Evolutionary conservation across 768 basidiomycete genomes (phyloP).

Genomic region (Mycena olivaceomarginata): DNA sequence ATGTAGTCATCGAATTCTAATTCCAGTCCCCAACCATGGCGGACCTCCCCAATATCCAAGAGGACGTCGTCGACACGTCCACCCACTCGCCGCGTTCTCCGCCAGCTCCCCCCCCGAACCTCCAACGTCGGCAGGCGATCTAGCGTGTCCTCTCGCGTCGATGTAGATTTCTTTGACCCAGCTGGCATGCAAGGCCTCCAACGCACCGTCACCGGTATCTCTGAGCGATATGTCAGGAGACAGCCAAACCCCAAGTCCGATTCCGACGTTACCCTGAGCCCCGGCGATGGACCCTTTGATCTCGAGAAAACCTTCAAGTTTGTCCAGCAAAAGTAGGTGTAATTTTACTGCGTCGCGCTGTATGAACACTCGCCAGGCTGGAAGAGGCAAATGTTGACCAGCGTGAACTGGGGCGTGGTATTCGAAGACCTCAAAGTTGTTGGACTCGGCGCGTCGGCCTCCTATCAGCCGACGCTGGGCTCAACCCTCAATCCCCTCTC

Average conservation of each 20-base stretch:
- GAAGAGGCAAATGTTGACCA: conserved; percentile 53
- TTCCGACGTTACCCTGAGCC: conserved; percentile 43
- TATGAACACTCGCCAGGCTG: conserved; percentile 48
- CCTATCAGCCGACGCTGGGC: conserved; percentile 70
- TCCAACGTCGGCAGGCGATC: too few species aligned
- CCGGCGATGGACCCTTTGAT: conserved; percentile 53
- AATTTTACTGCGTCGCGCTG: background rate
- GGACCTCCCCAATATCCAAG: too few species aligned
- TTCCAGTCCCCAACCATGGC: too few species aligned
- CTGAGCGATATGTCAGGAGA: conserved; percentile 22
- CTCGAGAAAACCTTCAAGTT: conserved; percentile 53
- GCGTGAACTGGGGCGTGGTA: conserved; percentile 70
- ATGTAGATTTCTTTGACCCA: conserved; percentile 68
- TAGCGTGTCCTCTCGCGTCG: too few species aligned
- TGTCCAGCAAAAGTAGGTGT: conserved; percentile 50
- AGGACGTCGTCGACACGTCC: too few species aligned
- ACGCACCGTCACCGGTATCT: conserved; percentile 46
- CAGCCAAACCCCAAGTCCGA: background rate
- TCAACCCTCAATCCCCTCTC: conserved; percentile 69
- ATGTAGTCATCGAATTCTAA: too few species aligned
- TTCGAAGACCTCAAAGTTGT: conserved; percentile 72
- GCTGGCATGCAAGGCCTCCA: conserved; percentile 58
- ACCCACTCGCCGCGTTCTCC: too few species aligned
- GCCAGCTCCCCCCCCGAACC: too few species aligned
- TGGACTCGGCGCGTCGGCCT: conserved; percentile 64